Percentiles rank a stretch among this genome's conserved stretches.
Conservation (phyloP, 2,329 filamentous ascomycete species). For the Phialemoniopsis sp. region DNA sequence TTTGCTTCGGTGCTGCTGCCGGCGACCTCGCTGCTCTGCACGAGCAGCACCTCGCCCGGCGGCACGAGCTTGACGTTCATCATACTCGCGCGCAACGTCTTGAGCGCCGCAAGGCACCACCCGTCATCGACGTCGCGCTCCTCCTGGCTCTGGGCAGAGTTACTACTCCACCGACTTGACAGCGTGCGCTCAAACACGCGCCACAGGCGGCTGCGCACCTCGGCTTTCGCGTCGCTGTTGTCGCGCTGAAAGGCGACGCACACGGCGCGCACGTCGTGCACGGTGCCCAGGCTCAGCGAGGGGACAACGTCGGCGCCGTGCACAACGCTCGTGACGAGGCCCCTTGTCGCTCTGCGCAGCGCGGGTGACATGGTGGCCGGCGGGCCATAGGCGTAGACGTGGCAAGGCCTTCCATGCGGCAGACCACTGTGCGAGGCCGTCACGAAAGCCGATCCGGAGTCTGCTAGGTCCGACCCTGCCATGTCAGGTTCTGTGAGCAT, state of each 20-base stretch:
- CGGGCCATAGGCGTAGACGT: conserved; percentile 76
- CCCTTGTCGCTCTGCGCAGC: conserved; percentile 65
- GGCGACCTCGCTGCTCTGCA: conserved; percentile 64
- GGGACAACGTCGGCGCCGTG: conserved; percentile 73
- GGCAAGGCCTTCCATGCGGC: conserved; percentile 65
- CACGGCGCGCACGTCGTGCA: conserved; percentile 72
- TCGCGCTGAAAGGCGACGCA: conserved; percentile 72
- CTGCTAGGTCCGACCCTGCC: conserved; percentile 32
- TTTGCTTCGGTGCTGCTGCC: too few species aligned
- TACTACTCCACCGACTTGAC: conserved; percentile 53
- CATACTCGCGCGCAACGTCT: conserved; percentile 64
- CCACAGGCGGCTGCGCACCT: conserved; percentile 65
- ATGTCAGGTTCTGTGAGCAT: conserved; percentile 63
- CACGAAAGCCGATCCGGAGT: conserved; percentile 10
- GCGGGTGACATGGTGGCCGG: conserved; percentile 69
- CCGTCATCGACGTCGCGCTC: conserved; percentile 45
- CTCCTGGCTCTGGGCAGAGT: neutral
- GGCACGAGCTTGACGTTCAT: conserved; percentile 66
- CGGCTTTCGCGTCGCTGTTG: conserved; percentile 60
- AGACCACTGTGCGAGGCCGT: conserved; percentile 39
- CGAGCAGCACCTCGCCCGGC: conserved; percentile 70
- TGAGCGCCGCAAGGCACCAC: conserved; percentile 66
- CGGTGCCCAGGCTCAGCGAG: conserved; percentile 65
- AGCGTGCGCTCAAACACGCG: conserved; percentile 59
- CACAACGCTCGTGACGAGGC: conserved; percentile 70